Conservation (phyloP, 2,329 filamentous ascomycete genomes). For the Elsinoe arachidis region DNA sequence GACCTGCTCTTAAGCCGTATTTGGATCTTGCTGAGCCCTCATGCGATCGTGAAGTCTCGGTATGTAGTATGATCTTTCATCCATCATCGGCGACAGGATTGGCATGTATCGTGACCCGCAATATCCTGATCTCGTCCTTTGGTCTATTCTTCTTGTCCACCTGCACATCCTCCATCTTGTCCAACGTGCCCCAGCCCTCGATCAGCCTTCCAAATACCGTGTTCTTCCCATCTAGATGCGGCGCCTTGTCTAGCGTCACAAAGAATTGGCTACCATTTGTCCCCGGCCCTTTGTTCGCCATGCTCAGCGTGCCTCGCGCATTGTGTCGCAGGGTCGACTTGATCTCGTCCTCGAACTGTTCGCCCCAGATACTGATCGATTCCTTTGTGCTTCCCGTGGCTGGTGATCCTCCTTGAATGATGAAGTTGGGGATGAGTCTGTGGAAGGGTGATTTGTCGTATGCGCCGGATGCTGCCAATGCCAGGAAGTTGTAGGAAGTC, state of each 20-base stretch:
- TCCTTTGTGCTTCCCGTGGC: conserved; percentile 30
- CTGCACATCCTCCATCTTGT: conserved; percentile 60
- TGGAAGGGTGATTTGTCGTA: conserved; percentile 71
- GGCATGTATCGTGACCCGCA: conserved; percentile 65
- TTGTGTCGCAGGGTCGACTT: conserved; percentile 71
- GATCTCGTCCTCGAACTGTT: conserved; percentile 72
- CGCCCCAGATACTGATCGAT: conserved; percentile 61
- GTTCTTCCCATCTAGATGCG: conserved; percentile 75
- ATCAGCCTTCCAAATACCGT: conserved; percentile 72
- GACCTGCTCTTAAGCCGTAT: too few relatives aligned
- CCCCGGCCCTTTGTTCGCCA: conserved; percentile 90
- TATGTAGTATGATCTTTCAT: conserved; percentile 19
- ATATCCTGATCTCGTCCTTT: conserved; percentile 56
- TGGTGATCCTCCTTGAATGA: conserved; percentile 64
- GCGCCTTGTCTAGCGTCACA: conserved; percentile 65
- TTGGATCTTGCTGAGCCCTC: neutral
- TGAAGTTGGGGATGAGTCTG: conserved; percentile 71
- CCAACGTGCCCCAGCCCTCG: conserved; percentile 52
- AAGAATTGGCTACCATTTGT: conserved; percentile 93
- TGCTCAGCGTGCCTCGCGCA: conserved; percentile 81
- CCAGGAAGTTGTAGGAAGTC: conserved; percentile 83
- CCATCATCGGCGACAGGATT: conserved; percentile 58
- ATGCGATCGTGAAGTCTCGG: neutral
- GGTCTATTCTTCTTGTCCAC: conserved; percentile 74
- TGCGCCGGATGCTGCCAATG: conserved; percentile 70